A percentile compares a stretch with the other conserved stretches of the same genome.
Conservation (phyloP, 495 filamentous ascomycete species). For the Penicillium manginii region DNA sequence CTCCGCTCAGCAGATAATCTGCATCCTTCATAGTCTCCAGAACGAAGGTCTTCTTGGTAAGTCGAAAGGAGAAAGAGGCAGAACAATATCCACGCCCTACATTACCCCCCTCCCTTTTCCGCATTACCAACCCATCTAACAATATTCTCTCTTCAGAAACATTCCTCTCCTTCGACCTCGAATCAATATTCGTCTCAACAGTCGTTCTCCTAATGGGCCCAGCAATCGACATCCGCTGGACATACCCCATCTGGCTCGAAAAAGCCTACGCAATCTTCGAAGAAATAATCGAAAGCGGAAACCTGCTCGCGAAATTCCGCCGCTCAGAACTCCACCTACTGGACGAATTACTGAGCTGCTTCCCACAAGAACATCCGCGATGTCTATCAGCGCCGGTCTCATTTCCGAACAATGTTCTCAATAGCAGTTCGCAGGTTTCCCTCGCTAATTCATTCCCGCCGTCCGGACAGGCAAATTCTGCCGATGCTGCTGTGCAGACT, state of each 20-base stretch:
- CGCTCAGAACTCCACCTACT: slow-evolving; percentile 44
- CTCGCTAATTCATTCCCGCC: slow-evolving; percentile 20
- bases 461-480: slow-evolving; percentile 7
- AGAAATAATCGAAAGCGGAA: slow-evolving; percentile 46
- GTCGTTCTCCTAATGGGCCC: slow-evolving; percentile 40
- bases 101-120: no score
- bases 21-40: slow-evolving; percentile 41
- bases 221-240: slow-evolving; percentile 35
- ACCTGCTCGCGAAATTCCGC: slow-evolving; percentile 42
- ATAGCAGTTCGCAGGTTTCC: neutral
- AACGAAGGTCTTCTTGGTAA: slow-evolving; percentile 46
- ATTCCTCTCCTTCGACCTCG: slow-evolving; percentile 50
- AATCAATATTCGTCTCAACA: slow-evolving; percentile 44
- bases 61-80: neutral
- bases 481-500: no score
- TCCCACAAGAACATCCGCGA: slow-evolving; percentile 24
- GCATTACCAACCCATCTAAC: no score
- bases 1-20: slow-evolving; percentile 45
- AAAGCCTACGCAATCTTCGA: slow-evolving; percentile 43
- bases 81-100: no score
- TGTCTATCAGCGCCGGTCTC: slow-evolving; percentile 20
- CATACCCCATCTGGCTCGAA: slow-evolving; percentile 36
- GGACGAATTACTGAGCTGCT: slow-evolving; percentile 33
- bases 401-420: slow-evolving; percentile 19
- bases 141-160: slow-evolving; percentile 33